Percentiles rank a stretch among this genome's conserved stretches.
These are phyloP conservation scores for Gymnopilus junonius DNA, from an alignment of 768 basidiomycete species.

Conservation along the genomic window DNA sequence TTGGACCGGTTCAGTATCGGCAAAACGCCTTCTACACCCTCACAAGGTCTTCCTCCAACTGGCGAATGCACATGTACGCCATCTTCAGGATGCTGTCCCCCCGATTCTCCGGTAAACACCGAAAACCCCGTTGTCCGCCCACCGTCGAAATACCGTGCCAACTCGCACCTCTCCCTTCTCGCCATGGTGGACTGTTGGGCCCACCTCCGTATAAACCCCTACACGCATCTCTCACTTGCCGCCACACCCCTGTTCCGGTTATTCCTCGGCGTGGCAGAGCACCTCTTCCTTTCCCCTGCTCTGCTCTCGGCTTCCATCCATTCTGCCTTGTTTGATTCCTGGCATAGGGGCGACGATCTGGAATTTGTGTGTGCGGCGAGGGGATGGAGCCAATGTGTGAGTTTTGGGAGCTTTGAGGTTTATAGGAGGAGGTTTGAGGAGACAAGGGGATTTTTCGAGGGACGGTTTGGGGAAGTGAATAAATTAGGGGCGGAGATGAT, in stretches of 20 bases:
- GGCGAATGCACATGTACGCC: conserved; percentile 3
- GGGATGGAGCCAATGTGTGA: conserved; percentile 96
- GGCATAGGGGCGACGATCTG: conserved; percentile 87
- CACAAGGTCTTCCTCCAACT: conserved; percentile 6
- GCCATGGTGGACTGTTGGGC: conserved; percentile 99
- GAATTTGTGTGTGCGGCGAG: conserved; percentile 94
- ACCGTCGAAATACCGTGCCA: conserved; percentile 54
- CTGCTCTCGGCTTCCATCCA: conserved; percentile 56
- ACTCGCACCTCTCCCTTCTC: conserved; percentile 91
- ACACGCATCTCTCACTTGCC: conserved; percentile 88
- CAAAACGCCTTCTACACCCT: conserved; percentile 25
- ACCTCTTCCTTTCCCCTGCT: conserved; percentile 77
- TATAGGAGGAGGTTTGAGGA: conserved; percentile 82
- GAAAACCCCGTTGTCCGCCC: conserved; percentile 34
- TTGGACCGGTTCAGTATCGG: conserved; percentile 92
- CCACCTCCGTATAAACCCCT: conserved; percentile 83
- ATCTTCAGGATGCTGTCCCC: conserved; percentile 13
- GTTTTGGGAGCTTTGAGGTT: conserved; percentile 89
- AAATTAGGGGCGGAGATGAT: conserved; percentile 89
- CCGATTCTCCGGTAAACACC: conserved; percentile 6
- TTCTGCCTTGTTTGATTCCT: conserved; percentile 74
- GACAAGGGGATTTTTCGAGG: conserved; percentile 83
- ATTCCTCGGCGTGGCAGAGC: conserved; percentile 97
- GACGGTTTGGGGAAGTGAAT: conserved; percentile 85
- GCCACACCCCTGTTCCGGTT: conserved; percentile 96